Evolutionary conservation across 2,329 filamentous ascomycete species (phyloP).

Genomic region (Fusarium chuoi): DNA sequence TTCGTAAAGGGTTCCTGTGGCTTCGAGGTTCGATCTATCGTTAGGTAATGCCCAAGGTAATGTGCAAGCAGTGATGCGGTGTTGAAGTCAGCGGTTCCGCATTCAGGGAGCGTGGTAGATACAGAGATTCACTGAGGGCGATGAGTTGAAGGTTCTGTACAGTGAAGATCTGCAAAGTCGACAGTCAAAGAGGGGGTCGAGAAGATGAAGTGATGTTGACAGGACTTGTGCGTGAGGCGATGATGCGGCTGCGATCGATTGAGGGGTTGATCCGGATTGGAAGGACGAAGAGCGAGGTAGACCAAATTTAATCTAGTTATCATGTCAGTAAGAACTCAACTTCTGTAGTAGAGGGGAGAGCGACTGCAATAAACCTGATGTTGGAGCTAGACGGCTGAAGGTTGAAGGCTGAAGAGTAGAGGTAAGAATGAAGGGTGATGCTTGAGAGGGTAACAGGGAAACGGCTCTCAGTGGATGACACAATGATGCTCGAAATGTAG

Average conservation of each 20-base stretch:
- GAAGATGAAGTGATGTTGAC: not conserved
- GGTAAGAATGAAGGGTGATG: not conserved
- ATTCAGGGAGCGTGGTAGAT: not conserved
- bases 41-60: no score
- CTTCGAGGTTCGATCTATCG: not conserved
- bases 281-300: not conserved
- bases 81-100: no score
- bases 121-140: not conserved
- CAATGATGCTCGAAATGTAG: rapidly evolving
- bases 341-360: not conserved
- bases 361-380: not conserved
- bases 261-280: no score
- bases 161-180: not conserved
- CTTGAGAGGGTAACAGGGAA: no score
- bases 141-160: not conserved
- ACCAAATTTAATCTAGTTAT: not conserved
- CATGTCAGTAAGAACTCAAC: not conserved
- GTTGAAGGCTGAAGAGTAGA: not conserved
- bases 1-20: not conserved
- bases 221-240: not conserved
- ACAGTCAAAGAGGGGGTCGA: rapidly evolving
- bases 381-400: not conserved
- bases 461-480: not conserved
- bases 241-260: not conserved
- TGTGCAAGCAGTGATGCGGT: not conserved